Base-by-base conservation (phyloP, 2,329 filamentous ascomycete genomes). In the Alternaria triticina region DNA sequence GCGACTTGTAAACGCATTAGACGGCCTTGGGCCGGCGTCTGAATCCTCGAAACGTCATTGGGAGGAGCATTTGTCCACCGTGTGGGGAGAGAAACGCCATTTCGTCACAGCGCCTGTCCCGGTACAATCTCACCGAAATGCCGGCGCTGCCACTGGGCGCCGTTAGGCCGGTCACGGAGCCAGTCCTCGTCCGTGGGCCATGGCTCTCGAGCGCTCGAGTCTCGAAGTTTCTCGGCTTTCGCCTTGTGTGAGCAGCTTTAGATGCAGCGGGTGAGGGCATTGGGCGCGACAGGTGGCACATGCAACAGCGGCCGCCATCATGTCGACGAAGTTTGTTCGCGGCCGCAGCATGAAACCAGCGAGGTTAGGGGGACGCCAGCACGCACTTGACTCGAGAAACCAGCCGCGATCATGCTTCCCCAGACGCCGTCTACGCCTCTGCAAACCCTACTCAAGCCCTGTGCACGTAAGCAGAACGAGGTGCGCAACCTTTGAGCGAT, bases 1-100 rank as follows among this genome's bases (percentile, higher is more conserved):
- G 63, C 47, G 56, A 56, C 56, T 62, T 62, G 49, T 62, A 57
- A 43, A 61, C 64, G 57, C 60, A 59, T 51, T 57, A 51, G 60
- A 59, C 50, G 58, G 62, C 50, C 44, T 65, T 67, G 47, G 25
- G 51, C 59, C 57, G 67, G 67, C 54, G 58, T 57, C 55, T 27
- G 50, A 63, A 60, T 60, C 55, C 65, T 52, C 43, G 43, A 52
- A 61, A 61, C 57, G 58, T 59, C 47, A 67, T 71, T 70, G 65
- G 69, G 64, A 66, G 57, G 51, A 49, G 27, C 44, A 51, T 45
- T 33, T 58, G 58, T 61, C 60, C 62, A 67, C 63, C 49, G 62
- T 68, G 67, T 68, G 67, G 67, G 67, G 67, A 63, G 56, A 62
- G 56, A 49, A 30, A 59, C 62, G 67, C 67, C 69, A 70, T 62